Base-by-base conservation (phyloP, 257 asterid species). In the Solanum lignicaule region DNA sequence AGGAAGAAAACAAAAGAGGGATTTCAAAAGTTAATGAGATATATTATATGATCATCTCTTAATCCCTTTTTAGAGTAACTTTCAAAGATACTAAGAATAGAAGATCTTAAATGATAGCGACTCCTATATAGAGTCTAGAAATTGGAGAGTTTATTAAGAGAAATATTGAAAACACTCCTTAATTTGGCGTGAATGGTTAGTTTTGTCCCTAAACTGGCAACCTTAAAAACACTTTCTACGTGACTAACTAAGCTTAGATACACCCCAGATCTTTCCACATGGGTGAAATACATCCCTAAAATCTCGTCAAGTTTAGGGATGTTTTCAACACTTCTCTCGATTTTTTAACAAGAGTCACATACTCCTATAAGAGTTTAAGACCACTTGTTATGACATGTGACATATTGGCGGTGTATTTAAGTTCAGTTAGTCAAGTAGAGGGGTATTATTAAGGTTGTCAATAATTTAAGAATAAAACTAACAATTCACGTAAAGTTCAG, bases 51-150 rank as follows among this genome's bases (percentile, higher is more conserved):
- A 1, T 79, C 84, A 79, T 41, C 84, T 15, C 25, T 79, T 43
- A 27, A 43, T 79, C 38, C 66, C 16, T 27, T 43, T 7, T 36
- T 43, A 43, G 65, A 43, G 85, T 27, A 43, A 43, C 66, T 79
- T 79, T 27, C 66, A 79, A 79, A 79, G 85, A 79, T 79, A 27
- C 27, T 43, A 43, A 41, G 39, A 43, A 27, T 16, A 23, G 25
- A 48, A 43, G n/a, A 43, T 79, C 85, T 43, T 43, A 46, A 79
- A 79, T 25, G 65, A 79, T 27, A 79, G 25, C 43, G 85, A 27
- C 38, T 79, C 38, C 13, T 11, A 25, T 36, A 36, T 36, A 38
- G 52, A 75, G 33, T 76, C 12, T n/a, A 2, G 58, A 39, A 76
- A 39, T 25, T 41, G 35, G 20, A 18, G 21, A 52, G 20, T 52